A percentile compares a stretch with the other conserved stretches of the same genome.
Evolutionary conservation across 75 land plant genomes (phyloP).

Genomic region (Picea sitchensis): DNA sequence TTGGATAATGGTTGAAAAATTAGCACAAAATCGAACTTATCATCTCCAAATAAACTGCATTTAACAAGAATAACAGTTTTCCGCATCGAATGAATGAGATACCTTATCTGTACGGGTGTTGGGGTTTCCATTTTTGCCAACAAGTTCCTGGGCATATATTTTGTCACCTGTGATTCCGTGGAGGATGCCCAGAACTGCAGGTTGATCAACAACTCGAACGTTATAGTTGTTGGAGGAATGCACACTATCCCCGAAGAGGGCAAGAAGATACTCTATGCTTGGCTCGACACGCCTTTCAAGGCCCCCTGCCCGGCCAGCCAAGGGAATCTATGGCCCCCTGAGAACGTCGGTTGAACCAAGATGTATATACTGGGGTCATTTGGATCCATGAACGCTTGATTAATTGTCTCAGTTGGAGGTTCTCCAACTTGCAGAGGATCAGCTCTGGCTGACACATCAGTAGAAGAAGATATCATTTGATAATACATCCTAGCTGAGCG

Average conservation of each 20-base stretch:
- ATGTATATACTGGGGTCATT: too few species aligned
- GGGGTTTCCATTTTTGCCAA: slow-evolving; percentile 90
- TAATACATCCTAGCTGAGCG: too few species aligned
- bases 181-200: slow-evolving; percentile 65
- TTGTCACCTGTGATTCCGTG: slow-evolving; percentile 55
- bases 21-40: too few species aligned
- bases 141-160: slow-evolving; percentile 71
- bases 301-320: slow-evolving; percentile 77
- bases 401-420: too few species aligned
- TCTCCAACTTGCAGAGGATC: too few species aligned
- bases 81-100: slow-evolving; percentile 1
- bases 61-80: too few species aligned
- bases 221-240: slow-evolving; percentile 67
- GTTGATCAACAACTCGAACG: slow-evolving; percentile 79
- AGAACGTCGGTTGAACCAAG: slow-evolving; percentile 14
- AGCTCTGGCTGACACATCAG: too few species aligned
- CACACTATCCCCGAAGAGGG: slow-evolving; percentile 40
- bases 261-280: slow-evolving; percentile 56
- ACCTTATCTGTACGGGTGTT: slow-evolving; percentile 51
- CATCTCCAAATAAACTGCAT: too few species aligned
- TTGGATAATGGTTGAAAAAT: too few species aligned
- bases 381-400: too few species aligned
- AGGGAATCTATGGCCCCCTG: slow-evolving; percentile 53
- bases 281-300: slow-evolving; percentile 77
- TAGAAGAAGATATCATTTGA: too few species aligned